These are phyloP conservation scores for Linum trigynum DNA, from an alignment of 345 rosid genomes.

Conservation along the genomic window DNA sequence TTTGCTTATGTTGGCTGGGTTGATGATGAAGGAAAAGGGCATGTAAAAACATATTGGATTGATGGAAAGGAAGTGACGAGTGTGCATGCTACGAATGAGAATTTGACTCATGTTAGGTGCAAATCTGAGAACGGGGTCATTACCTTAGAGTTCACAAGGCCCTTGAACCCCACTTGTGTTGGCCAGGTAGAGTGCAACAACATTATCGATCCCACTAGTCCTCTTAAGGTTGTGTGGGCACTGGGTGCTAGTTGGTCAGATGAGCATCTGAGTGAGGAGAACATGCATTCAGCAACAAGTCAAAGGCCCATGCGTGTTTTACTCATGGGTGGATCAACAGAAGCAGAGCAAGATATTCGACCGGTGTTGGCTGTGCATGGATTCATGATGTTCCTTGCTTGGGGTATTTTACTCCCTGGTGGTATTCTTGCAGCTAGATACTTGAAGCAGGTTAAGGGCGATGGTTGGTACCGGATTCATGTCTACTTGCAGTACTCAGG, in stretches of 20 bases:
- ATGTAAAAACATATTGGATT: slow-evolving; percentile 82
- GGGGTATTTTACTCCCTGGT: slow-evolving; percentile 94
- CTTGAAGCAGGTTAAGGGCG: slow-evolving; percentile 88
- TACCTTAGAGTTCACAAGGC: slow-evolving; percentile 87
- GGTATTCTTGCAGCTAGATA: slow-evolving; percentile 83
- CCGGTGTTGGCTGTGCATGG: slow-evolving; percentile 95
- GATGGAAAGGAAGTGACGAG: slow-evolving; percentile 61
- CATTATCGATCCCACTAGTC: slow-evolving; percentile 84
- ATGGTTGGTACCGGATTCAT: slow-evolving; percentile 87
- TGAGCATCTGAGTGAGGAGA: slow-evolving; percentile 59
- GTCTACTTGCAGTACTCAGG: slow-evolving; percentile 88
- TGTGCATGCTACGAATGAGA: slow-evolving; percentile 68
- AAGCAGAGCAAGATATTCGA: slow-evolving; percentile 84
- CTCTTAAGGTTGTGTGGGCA: slow-evolving; percentile 87
- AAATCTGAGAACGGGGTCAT: slow-evolving; percentile 80
- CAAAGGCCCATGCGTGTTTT: slow-evolving; percentile 78
- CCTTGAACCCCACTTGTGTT: slow-evolving; percentile 52
- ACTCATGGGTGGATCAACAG: slow-evolving; percentile 75
- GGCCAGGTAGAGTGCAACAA: slow-evolving; percentile 57
- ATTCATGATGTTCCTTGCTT: slow-evolving; percentile 99
- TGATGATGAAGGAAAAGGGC: slow-evolving; percentile 59
- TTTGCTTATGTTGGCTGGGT: slow-evolving; percentile 93
- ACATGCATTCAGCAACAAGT: slow-evolving; percentile 88
- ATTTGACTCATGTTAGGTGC: slow-evolving; percentile 77
- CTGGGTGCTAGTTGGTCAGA: slow-evolving; percentile 88